A percentile compares a stretch with the other conserved stretches of the same genome.
Conservation (phyloP, 2,329 filamentous ascomycete genomes). For the Colletotrichum abscissum region DNA sequence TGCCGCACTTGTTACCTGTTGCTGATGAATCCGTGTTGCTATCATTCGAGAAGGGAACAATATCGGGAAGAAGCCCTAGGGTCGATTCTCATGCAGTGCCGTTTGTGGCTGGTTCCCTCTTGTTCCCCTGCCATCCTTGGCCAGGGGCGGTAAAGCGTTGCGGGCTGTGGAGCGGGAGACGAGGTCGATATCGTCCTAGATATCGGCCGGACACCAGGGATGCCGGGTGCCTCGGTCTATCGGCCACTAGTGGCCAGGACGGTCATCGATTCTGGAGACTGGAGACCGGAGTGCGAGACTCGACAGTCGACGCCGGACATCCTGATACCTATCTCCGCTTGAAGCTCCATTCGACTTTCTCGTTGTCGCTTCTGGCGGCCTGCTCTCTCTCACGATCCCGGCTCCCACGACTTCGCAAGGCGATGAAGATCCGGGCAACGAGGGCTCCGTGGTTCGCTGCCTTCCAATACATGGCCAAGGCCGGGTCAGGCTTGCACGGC, state of each 20-base stretch:
- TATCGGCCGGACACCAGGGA: conserved; percentile 3
- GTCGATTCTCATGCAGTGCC: not conserved
- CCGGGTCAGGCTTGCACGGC: conserved; percentile 3
- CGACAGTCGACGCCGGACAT: not conserved
- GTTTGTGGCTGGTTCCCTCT: not conserved
- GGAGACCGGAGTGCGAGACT: not conserved
- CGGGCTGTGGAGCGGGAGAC: conserved; percentile 1
- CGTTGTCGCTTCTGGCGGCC: conserved; percentile 4
- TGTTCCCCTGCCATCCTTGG: not conserved
- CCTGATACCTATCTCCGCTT: not conserved
- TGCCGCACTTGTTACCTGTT: not conserved
- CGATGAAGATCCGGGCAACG: not conserved
- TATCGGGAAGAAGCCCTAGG: not conserved
- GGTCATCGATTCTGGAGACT: too few species aligned
- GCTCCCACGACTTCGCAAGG: not conserved
- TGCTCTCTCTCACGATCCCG: not conserved
- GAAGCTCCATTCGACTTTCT: not conserved
- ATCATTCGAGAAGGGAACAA: not conserved
- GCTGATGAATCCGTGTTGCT: conserved; percentile 17
- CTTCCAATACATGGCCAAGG: not conserved
- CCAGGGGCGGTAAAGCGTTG: not conserved
- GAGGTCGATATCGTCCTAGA: not conserved
- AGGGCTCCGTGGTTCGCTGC: not conserved
- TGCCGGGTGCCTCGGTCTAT: not conserved
- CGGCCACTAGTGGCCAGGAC: not conserved